Evolutionary conservation across 495 filamentous ascomycete species (phyloP), one percentile per base, ranked within the genome.

Genomic region (Penicillium mononematosum): DNA sequence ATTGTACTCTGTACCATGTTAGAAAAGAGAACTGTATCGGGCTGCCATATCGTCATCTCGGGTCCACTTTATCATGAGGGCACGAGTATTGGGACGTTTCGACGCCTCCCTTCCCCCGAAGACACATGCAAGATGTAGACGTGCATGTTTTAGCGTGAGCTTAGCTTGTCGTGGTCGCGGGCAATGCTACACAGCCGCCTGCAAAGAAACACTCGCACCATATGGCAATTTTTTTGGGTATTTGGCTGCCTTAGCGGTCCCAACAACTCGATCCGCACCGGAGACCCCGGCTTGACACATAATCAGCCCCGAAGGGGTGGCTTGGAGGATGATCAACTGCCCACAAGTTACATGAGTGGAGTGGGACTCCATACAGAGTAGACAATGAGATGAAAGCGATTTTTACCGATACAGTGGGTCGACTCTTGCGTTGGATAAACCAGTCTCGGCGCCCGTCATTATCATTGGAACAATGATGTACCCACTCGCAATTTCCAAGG

Each of bases 41-140:
- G 27, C 11, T 19, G 3, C 24, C 31, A 52, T 25, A 61, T 64
- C 58, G 50, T 58, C 58, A 64, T 61, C 31, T 58, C 27, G 11
- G 58, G 2, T 44, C 61, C 61, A 58, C 58, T 34, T 56, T 19
- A 39, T 31, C 10, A 39, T 34, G 27, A 27, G 34, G 24, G 47
- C 36, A 27, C 46, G 42, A 41, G 3, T 20, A 36, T 50, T 19
- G 58, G 29, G 19, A 34, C 11, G 14, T 56, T 46, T 39, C 17
- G 25, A 45, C 43, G 16, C 8, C 16, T 34, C 36, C 32, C 12
- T 44, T 22, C 31, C 39, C 45, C 53, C 52, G 45, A 32, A 45
- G 36, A 56, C 14, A 25, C 31, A 39, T 49, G 36, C 52, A 27
- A 56, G 47, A 59, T 52, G 47, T 50, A 46, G 22, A 29, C 31